Percentiles rank a stretch among this genome's conserved stretches.
Conservation (phyloP, 192 early-diverging fungal species). For the Mortierella antarctica region DNA sequence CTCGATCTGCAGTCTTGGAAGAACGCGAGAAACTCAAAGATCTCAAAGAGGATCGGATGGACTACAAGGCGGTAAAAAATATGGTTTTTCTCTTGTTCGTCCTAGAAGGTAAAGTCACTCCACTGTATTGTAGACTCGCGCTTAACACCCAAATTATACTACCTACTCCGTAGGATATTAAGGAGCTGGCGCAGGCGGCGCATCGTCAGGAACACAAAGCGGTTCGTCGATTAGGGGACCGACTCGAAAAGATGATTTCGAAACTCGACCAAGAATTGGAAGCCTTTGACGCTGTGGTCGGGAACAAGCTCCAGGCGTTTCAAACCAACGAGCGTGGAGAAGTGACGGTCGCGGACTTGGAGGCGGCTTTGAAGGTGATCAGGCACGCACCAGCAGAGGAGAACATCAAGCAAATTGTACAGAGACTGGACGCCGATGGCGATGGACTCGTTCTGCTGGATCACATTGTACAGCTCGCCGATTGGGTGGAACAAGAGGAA, state of each 20-base stretch:
- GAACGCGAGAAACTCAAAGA: conserved; percentile 72
- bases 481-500: conserved; percentile 68
- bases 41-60: conserved; percentile 69
- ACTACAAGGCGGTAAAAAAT: conserved; percentile 70
- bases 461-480: conserved; percentile 69
- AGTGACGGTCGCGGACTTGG: conserved; percentile 73
- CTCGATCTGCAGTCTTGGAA: conserved; percentile 67
- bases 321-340: conserved; percentile 74
- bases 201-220: conserved; percentile 65
- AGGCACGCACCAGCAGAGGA: conserved; percentile 74
- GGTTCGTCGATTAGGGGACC: conserved; percentile 66
- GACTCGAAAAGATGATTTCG: conserved; percentile 84
- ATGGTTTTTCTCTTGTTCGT: background rate
- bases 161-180: conserved; percentile 53
- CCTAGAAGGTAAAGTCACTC: no score
- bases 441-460: conserved; percentile 76
- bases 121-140: background rate
- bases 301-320: conserved; percentile 72
- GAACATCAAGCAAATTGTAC: conserved; percentile 80
- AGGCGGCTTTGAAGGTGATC: conserved; percentile 74
- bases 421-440: conserved; percentile 74
- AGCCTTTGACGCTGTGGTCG: conserved; percentile 68
- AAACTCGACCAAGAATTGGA: conserved; percentile 78
- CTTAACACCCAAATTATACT: background rate
- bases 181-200: conserved; percentile 62